Base-by-base conservation (phyloP, 1,284 basidiomycete species). In the Nidula niveotomentosa region DNA sequence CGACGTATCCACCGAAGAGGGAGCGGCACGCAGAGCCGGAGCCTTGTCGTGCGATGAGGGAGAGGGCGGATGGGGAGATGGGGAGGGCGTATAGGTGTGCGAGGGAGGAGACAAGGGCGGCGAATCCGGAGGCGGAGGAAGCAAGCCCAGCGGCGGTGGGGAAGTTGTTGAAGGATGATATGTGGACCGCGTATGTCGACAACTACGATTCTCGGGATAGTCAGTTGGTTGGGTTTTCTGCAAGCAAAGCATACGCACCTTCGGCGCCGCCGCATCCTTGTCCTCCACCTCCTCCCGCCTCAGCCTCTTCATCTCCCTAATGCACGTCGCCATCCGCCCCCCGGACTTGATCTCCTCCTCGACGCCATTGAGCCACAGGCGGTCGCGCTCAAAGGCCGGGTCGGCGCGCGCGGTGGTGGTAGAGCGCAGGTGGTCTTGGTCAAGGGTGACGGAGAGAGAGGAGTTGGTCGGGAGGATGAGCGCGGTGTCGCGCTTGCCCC, bases 381-480 rank as follows among this genome's bases (percentile, higher is more conserved):
- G 79, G 74, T 98, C 94, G 49, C 78, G 75, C 55, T 76, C 74
- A 64, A 95, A 97, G 2, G 81, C 78, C 0, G 87, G 76, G 66
- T 96, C 92, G 3, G 91, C 90, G 30, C 93, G 86, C 10, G 94
- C 94, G 0, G 95, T 94, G 3, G 96, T 99, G 7, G 94, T 96
- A 1, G 94, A 94, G 55, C 94, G 84, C 23, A 99, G 84, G 66
- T 99, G 92, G 74, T 98, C 94, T 74, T 99, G 97, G 68, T 93
- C 92, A 56, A 99, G 88, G 2, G 97, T 99, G 49, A 99, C 93
- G 2, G 95, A 98, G 34, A 99, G 86, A 18, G 96, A 98, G 6
- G 94, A 94, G 76, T 99, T 99, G 62, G 96, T 98, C 34, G 96
- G 96, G 53, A 99, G 81, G 69, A 98, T 98, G 60, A 99, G 86